Conservation (phyloP, 2,329 filamentous ascomycete species). For the Colletotrichum coccodes region DNA sequence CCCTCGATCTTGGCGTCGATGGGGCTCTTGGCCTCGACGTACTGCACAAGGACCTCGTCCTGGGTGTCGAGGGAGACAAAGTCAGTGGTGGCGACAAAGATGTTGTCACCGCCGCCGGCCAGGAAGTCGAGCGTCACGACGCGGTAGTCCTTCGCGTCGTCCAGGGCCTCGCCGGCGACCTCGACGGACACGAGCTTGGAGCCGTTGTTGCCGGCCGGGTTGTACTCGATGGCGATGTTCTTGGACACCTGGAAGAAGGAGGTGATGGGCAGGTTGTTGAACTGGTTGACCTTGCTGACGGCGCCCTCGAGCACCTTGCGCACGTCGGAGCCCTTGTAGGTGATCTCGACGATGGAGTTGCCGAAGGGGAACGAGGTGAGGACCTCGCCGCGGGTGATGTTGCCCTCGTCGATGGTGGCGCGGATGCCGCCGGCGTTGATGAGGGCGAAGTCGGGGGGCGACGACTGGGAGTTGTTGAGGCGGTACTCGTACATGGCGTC, state of each 20-base stretch:
- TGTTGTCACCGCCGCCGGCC: slow-evolving; percentile 71
- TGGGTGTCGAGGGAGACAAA: slow-evolving; percentile 61
- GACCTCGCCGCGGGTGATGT: slow-evolving; percentile 71
- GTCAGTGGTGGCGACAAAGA: slow-evolving; percentile 53
- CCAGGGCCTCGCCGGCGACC: slow-evolving; percentile 59
- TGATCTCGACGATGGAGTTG: slow-evolving; percentile 70
- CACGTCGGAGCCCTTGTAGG: slow-evolving; percentile 61
- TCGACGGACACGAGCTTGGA: slow-evolving; percentile 62
- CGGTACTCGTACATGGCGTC: slow-evolving; percentile 72
- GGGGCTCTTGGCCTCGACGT: slow-evolving; percentile 59
- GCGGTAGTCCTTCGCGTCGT: slow-evolving; percentile 59
- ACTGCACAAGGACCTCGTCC: slow-evolving; percentile 63
- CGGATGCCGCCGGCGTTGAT: slow-evolving; percentile 74
- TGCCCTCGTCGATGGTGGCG: slow-evolving; percentile 68
- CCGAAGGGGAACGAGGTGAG: slow-evolving; percentile 74
- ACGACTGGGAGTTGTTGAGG: slow-evolving; percentile 54
- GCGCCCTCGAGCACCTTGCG: slow-evolving; percentile 69
- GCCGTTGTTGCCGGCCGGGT: slow-evolving; percentile 59
- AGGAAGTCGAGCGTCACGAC: slow-evolving; percentile 73
- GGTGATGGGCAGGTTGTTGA: slow-evolving; percentile 61
- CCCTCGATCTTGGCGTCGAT: slow-evolving; percentile 61
- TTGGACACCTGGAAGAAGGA: slow-evolving; percentile 70
- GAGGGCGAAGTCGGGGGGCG: slow-evolving; percentile 63
- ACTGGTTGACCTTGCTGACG: slow-evolving; percentile 63
- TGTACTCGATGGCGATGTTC: slow-evolving; percentile 66